Conservation (phyloP, 163 green algal genomes). For the Chlamydomonas reinhardtii region DNA sequence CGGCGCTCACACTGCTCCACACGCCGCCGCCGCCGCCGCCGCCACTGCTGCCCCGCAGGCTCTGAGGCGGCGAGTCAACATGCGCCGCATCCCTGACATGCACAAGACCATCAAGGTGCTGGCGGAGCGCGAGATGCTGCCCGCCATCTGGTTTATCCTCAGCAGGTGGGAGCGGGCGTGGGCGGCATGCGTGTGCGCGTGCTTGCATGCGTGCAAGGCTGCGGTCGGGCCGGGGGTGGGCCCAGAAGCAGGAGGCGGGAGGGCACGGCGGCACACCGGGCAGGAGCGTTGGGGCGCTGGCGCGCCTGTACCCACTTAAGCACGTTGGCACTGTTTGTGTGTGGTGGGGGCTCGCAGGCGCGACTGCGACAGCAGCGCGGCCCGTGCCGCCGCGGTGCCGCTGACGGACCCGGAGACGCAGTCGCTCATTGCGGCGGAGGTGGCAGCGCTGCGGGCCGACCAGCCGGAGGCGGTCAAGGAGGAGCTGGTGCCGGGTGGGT, state of each 20-base stretch:
- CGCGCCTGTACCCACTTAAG: too few species aligned
- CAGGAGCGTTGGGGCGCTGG: too few species aligned
- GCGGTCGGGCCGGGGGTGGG: too few species aligned
- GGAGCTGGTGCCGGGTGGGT: conserved; percentile 54
- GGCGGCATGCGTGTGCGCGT: too few species aligned
- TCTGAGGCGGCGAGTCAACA: conserved; percentile 51
- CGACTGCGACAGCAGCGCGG: conserved; percentile 65
- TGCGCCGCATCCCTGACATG: conserved; percentile 48
- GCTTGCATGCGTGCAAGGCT: too few species aligned
- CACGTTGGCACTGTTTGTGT: background rate
- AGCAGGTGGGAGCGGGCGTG: background rate
- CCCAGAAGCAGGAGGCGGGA: too few species aligned
- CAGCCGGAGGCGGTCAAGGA: conserved; percentile 84
- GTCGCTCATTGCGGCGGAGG: conserved; percentile 47
- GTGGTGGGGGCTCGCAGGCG: background rate
- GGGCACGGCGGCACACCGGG: too few species aligned
- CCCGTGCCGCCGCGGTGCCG: conserved; percentile 32
- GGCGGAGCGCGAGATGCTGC: conserved; percentile 66
- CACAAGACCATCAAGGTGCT: conserved; percentile 38
- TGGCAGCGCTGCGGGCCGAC: conserved; percentile 59
- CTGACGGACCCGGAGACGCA: conserved; percentile 51
- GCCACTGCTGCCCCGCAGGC: background rate
- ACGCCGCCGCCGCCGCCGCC: too few species aligned
- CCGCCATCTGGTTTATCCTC: conserved; percentile 95
- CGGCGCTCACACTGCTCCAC: too few species aligned